phyloP scores from a whole-genome alignment of 257 asterid species.

The Mentha longifolia region DNA sequence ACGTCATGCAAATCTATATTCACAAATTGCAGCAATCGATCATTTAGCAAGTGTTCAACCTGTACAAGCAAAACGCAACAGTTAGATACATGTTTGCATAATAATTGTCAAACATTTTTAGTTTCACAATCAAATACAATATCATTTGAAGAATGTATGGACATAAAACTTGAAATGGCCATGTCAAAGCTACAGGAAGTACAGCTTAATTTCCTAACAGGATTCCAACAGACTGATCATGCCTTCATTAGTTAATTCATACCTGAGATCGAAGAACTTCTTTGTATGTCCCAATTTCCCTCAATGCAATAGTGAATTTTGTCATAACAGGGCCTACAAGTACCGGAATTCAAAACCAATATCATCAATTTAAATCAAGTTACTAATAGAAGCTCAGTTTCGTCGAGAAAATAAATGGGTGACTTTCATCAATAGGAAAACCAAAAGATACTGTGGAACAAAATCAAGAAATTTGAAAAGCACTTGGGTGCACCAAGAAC shows the following conservation, averaged over 20 bases:
- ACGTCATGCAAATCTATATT: slow-evolving; percentile 93
- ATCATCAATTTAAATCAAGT: slow-evolving; percentile 20
- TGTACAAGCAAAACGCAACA: slow-evolving; percentile 41
- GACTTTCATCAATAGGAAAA: slow-evolving; percentile 9
- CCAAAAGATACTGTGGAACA: background rate
- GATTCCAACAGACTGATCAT: background rate
- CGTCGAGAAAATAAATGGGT: slow-evolving; percentile 17
- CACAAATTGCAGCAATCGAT: slow-evolving; percentile 88
- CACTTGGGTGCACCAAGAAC: too few relatives aligned
- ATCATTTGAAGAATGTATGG: slow-evolving; percentile 4
- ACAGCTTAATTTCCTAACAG: background rate
- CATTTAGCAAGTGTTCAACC: slow-evolving; percentile 97
- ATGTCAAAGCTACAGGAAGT: slow-evolving; percentile 8
- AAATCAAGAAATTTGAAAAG: background rate
- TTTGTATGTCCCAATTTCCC: slow-evolving; percentile 98
- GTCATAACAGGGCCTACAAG: slow-evolving; percentile 97
- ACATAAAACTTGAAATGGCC: background rate
- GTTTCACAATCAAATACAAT: slow-evolving; percentile 25
- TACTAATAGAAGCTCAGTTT: slow-evolving; percentile 31
- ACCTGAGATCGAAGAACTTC: slow-evolving; percentile 99
- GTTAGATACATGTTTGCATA: slow-evolving; percentile 14
- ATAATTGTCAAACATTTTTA: slow-evolving; percentile 1
- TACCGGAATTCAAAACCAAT: slow-evolving; percentile 30
- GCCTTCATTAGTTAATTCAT: slow-evolving; percentile 27
- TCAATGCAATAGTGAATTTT: slow-evolving; percentile 94